Conservation (phyloP, 1,284 basidiomycete species). For the Phlebopus sp. region DNA sequence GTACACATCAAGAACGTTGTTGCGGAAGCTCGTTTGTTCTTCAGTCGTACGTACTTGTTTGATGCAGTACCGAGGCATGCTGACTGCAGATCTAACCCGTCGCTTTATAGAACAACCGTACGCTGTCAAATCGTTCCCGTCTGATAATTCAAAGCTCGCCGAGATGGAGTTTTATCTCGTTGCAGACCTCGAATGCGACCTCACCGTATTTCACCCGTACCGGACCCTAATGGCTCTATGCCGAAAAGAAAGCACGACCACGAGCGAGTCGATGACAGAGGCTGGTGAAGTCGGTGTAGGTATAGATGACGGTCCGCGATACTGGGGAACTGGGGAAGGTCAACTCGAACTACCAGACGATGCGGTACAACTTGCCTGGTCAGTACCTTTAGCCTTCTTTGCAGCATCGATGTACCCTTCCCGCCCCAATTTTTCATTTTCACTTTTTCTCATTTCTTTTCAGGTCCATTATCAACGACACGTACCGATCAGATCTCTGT, state of each 20-base stretch:
- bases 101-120: slow-evolving; percentile 53
- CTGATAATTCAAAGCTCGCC: slow-evolving; percentile 88
- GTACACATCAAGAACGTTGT: slow-evolving; percentile 93
- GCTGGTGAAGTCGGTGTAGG: slow-evolving; percentile 63
- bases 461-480: slow-evolving; percentile 97
- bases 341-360: slow-evolving; percentile 65
- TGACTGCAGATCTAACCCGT: not conserved
- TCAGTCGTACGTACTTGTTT: slow-evolving; percentile 57
- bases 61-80: not conserved
- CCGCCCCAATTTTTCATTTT: not conserved
- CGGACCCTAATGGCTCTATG: slow-evolving; percentile 79
- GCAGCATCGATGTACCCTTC: not conserved
- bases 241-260: slow-evolving; percentile 43
- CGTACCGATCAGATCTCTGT: slow-evolving; percentile 87
- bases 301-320: slow-evolving; percentile 58
- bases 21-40: slow-evolving; percentile 77
- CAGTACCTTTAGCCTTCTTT: not conserved
- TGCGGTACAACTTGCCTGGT: slow-evolving; percentile 78
- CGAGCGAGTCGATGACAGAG: slow-evolving; percentile 45
- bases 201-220: slow-evolving; percentile 94
- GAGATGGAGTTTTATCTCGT: slow-evolving; percentile 99
- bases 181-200: slow-evolving; percentile 93
- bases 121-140: slow-evolving; percentile 72
- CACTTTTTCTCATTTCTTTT: too few species aligned
- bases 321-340: slow-evolving; percentile 73